Evolutionary conservation across 768 basidiomycete genomes (phyloP), one percentile per base, ranked within the genome.

Genomic region (Lyophyllum decastes): DNA sequence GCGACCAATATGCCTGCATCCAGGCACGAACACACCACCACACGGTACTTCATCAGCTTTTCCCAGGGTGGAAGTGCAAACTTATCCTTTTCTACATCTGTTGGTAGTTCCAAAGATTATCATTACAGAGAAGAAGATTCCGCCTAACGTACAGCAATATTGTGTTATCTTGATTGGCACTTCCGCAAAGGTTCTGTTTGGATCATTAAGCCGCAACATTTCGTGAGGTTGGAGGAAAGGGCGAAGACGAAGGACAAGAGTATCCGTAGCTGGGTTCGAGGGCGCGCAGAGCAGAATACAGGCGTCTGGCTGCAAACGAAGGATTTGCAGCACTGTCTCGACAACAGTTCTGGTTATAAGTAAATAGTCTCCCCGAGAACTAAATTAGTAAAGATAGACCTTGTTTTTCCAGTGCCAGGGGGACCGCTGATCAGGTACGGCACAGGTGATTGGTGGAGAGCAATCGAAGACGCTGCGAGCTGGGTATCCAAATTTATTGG

Each of bases 331-430:
- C 3, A 83, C 81, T 6, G 74, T 68, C 66, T 82, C 80, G 21
- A 80, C 79, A 2, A 81, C 73, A 2, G 80, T 83, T 60, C 81
- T 81, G 25, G 12, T 4, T 40, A 11, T 33, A 46, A 44, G 16
- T n/a, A 1, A 3, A 7, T 8, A 45, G 8, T 24, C 38, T 43
- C 22, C 26, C n/a, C 14, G 40, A 41, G 2, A 41, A 19, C 4
- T 10, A 19, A 19, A 41, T 41, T 5, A 10, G 54, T 43, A 16
- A 17, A 38, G 9, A 58, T 26, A 24, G 57, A 78, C 79, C 77
- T 75, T n/a, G 80, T 82, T 66, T 82, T 82, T 19, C 80, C 81
- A 19, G 81, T 82, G 0, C 81, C 81, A 17, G 81, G 79, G 14
- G 81, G 81, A 1, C 81, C 81, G 52, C 74, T 73, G 54, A 82